Conservation (phyloP, 148 eudicot genomes). For the Chenopodium quinoa region DNA sequence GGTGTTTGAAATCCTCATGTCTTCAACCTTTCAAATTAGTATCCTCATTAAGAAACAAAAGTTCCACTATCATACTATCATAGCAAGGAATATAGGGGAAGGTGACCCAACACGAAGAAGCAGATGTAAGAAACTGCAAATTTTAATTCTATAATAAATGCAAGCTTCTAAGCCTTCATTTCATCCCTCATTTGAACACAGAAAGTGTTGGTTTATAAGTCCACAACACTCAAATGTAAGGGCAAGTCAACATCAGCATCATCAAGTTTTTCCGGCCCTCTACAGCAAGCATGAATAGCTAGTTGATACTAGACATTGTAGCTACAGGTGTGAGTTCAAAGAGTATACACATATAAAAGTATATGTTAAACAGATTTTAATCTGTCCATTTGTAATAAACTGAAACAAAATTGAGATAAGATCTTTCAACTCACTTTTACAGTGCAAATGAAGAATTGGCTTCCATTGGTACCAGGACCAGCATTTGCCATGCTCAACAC, state of each 20-base stretch:
- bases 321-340: too few relatives aligned
- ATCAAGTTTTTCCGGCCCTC: background rate
- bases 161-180: background rate
- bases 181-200: background rate
- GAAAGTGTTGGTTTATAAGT: background rate
- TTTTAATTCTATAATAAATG: background rate
- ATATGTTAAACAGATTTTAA: background rate
- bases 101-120: background rate
- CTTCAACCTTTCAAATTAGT: background rate
- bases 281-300: background rate
- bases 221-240: background rate
- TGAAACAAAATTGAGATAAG: background rate
- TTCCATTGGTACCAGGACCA: conserved; percentile 59
- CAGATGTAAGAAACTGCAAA: too few relatives aligned
- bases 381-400: background rate
- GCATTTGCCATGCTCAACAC: conserved; percentile 69
- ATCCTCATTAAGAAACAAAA: background rate
- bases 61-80: background rate
- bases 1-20: background rate
- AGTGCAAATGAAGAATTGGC: conserved; percentile 66
- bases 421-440: conserved; percentile 30
- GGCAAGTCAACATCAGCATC: background rate
- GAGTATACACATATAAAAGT: too few relatives aligned
- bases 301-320: background rate
- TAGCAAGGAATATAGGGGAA: background rate